phyloP scores from a whole-genome alignment of 1,284 basidiomycete genomes.

The Microbotryomycetes sp. region DNA sequence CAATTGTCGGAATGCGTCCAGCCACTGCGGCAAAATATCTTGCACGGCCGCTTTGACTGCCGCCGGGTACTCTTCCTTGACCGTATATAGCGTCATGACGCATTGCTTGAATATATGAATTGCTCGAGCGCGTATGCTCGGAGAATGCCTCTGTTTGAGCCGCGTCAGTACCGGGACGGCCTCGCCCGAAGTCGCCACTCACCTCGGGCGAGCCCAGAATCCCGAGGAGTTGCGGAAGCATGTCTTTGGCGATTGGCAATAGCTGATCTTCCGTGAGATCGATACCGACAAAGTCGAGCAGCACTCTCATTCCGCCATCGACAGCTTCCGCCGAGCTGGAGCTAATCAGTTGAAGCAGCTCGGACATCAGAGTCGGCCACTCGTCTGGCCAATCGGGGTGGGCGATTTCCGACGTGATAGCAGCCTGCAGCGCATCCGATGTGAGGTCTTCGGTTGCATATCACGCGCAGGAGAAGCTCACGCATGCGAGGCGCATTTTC shows the following conservation, averaged over 20 bases:
- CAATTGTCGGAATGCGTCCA: conserved; percentile 72
- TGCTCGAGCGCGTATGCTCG: conserved; percentile 71
- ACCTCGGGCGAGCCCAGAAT: conserved; percentile 71
- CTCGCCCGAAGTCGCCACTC: conserved; percentile 30
- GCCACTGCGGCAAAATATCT: conserved; percentile 77
- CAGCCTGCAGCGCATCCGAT: conserved; percentile 51
- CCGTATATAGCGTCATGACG: conserved; percentile 81
- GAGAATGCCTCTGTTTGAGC: conserved; percentile 54
- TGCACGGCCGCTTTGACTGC: conserved; percentile 74
- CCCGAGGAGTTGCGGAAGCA: conserved; percentile 74
- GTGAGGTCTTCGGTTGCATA: neutral
- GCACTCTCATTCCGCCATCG: conserved; percentile 90
- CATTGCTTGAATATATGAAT: conserved; percentile 87
- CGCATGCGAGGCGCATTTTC: conserved; percentile 73
- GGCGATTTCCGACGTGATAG: conserved; percentile 72
- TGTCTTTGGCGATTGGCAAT: conserved; percentile 70
- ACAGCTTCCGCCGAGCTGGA: conserved; percentile 63
- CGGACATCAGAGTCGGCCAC: conserved; percentile 69
- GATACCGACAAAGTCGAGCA: conserved; percentile 75
- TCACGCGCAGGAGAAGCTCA: conserved; percentile 43
- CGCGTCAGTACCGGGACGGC: neutral
- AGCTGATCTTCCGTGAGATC: conserved; percentile 89
- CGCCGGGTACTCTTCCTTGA: conserved; percentile 82
- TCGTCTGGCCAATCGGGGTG: conserved; percentile 90
- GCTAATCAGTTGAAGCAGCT: conserved; percentile 62